A percentile compares a stretch with the other conserved stretches of the same genome.
Conservation (phyloP, 2,329 filamentous ascomycete species). For the Harringtonia lauricola region DNA sequence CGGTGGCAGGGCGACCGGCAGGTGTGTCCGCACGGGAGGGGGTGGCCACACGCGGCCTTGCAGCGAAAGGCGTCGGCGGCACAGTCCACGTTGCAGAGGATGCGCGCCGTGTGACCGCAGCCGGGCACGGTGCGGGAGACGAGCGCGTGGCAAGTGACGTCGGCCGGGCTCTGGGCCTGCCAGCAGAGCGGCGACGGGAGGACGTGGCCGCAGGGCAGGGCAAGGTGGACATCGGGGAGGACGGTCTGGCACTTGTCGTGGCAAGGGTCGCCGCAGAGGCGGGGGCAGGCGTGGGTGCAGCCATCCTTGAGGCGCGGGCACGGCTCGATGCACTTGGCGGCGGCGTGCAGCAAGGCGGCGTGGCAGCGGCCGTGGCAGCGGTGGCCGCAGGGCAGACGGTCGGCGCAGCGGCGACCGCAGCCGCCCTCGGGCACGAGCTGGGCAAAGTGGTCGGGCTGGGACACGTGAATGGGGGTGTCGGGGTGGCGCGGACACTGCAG, state of each 20-base stretch:
- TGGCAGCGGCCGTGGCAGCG: conserved; percentile 34
- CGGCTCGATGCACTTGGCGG: conserved; percentile 31
- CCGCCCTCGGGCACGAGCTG: conserved; percentile 50
- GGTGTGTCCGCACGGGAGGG: conserved; percentile 45
- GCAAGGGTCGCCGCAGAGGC: conserved; percentile 32
- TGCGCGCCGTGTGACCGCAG: conserved; percentile 41
- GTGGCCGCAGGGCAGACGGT: conserved; percentile 37
- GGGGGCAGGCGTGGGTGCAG: conserved; percentile 33
- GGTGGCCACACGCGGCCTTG: conserved; percentile 28
- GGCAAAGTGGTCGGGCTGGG: conserved; percentile 45
- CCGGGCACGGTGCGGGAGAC: conserved; percentile 37
- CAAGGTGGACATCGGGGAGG: conserved; percentile 20
- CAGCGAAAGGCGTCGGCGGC: conserved; percentile 32
- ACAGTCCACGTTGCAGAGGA: conserved; percentile 40
- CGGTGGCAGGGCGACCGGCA: conserved; percentile 37
- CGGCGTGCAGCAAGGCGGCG: conserved; percentile 32
- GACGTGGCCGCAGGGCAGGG: conserved; percentile 34
- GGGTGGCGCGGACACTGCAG: conserved; percentile 52
- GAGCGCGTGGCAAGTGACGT: conserved; percentile 33
- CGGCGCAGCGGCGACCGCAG: conserved; percentile 39
- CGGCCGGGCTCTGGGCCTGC: conserved; percentile 28
- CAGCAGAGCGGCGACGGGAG: conserved; percentile 22
- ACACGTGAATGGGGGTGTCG: conserved; percentile 36
- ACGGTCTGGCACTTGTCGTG: conserved; percentile 22
- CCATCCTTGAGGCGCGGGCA: conserved; percentile 29